phyloP scores from a whole-genome alignment of 495 filamentous ascomycete genomes.

The Trichoderma gamsii region DNA sequence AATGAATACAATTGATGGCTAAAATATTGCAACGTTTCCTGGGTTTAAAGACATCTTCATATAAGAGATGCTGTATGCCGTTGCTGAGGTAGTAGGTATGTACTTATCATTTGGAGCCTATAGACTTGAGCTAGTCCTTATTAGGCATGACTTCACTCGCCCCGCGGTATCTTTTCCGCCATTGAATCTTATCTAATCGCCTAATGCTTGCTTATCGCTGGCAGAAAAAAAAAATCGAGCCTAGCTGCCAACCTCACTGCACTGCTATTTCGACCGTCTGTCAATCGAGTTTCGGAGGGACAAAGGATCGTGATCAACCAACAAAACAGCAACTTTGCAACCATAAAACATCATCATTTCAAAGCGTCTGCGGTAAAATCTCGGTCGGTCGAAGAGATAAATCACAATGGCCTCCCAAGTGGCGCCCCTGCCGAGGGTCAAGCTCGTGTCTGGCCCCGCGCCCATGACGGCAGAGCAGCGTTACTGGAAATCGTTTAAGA shows the following conservation, averaged over 20 bases:
- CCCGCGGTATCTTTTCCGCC: neutral
- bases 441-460: conserved; percentile 68
- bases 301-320: neutral
- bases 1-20: neutral
- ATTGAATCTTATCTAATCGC: neutral
- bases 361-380: neutral
- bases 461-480: conserved; percentile 80
- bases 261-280: neutral
- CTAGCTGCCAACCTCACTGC: neutral
- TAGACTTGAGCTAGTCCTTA: neutral
- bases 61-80: neutral
- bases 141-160: neutral
- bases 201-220: neutral
- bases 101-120: too few species aligned
- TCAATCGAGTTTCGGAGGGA: neutral
- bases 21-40: neutral
- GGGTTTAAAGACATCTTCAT: neutral
- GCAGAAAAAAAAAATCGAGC: conserved; percentile 5
- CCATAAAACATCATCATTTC: neutral
- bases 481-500: conserved; percentile 89
- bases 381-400: neutral
- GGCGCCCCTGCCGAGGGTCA: conserved; percentile 71
- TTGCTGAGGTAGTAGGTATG: too few species aligned
- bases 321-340: neutral
- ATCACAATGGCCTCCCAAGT: conserved; percentile 80